A percentile compares a stretch with the other conserved stretches of the same genome.
phyloP scores from a whole-genome alignment of 2,329 filamentous ascomycete genomes.

The Pseudocercospora cruenta region DNA sequence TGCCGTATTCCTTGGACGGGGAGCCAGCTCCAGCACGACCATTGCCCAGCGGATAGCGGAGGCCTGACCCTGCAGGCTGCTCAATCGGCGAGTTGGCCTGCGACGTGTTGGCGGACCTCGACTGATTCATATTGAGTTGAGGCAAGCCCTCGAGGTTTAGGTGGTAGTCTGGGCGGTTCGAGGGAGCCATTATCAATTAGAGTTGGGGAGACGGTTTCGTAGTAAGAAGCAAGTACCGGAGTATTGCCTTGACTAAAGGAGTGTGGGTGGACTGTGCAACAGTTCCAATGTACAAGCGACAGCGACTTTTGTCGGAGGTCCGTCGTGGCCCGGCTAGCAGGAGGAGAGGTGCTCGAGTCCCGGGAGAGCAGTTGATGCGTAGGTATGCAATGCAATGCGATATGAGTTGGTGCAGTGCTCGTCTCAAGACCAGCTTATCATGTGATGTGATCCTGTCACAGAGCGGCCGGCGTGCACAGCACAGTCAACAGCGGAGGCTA shows the following conservation, averaged over 20 bases:
- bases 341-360: neutral
- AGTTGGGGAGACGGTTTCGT: slow-evolving; percentile 26
- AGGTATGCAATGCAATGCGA: slow-evolving; percentile 3
- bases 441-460: slow-evolving; percentile 15
- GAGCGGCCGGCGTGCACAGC: slow-evolving; percentile 8
- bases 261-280: slow-evolving; percentile 28
- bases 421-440: slow-evolving; percentile 27
- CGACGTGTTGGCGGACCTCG: slow-evolving; percentile 77
- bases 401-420: neutral
- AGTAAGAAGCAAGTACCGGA: slow-evolving; percentile 9
- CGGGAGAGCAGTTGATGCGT: neutral
- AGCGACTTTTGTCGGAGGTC: slow-evolving; percentile 5
- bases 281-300: slow-evolving; percentile 18
- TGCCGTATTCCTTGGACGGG: slow-evolving; percentile 88
- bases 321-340: slow-evolving; percentile 11
- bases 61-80: slow-evolving; percentile 62
- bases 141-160: slow-evolving; percentile 81
- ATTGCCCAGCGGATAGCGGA: slow-evolving; percentile 74
- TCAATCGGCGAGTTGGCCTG: slow-evolving; percentile 81
- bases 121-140: slow-evolving; percentile 64
- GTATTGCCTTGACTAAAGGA: slow-evolving; percentile 21
- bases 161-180: slow-evolving; percentile 77
- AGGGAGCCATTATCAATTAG: slow-evolving; percentile 92
- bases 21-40: slow-evolving; percentile 86
- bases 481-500: neutral